Base-by-base conservation (phyloP, 129 eudicot genomes). In the Centaurea solstitialis region DNA sequence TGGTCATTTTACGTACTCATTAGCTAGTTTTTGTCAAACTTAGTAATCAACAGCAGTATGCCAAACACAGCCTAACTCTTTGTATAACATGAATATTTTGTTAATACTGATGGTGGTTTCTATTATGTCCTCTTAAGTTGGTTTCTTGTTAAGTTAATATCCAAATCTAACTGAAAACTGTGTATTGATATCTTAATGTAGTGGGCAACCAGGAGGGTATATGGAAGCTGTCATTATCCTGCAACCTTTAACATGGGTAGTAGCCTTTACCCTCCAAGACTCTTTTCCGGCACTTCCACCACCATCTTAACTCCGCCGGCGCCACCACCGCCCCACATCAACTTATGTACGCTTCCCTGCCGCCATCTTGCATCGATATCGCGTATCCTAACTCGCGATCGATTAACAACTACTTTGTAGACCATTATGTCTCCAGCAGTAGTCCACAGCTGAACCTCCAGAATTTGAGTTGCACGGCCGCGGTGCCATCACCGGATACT, bases 371-470 rank as follows among this genome's bases (percentile, higher is more conserved):
- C 17, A 72, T 79, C 6, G 76, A 40, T 78, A 6, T 79, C 77
- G 50, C 92, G 53, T 80, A 74, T 67, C 43, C 74, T 53, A 70
- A 79, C 76, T 57, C 76, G 1, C 89, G 72, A 10, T 83, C 81
- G n/a, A 57, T 73, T 50, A 88, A 85, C 33, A 90, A 90, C 87
- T 93, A 87, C 86, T 90, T 83, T 43, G 78, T 85, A 7, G 94
- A 93, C 6, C 97, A 82, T 9, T 70, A 37, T 79, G 77, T 23
- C 41, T 61, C 79, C 45, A 47, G 11, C 70, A 41, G 50, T 47
- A 41, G 75, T 47, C 79, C 74, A 65, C 79, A 73, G 8, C 68
- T 65, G 50, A 15, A 47, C 74, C 11, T 66, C 74, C 74, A 80
- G 37, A 81, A 73, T 43, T 74, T 81, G 66, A 45, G 68, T 28